phyloP scores from a whole-genome alignment of 345 rosid species.

The Populus tremula region DNA sequence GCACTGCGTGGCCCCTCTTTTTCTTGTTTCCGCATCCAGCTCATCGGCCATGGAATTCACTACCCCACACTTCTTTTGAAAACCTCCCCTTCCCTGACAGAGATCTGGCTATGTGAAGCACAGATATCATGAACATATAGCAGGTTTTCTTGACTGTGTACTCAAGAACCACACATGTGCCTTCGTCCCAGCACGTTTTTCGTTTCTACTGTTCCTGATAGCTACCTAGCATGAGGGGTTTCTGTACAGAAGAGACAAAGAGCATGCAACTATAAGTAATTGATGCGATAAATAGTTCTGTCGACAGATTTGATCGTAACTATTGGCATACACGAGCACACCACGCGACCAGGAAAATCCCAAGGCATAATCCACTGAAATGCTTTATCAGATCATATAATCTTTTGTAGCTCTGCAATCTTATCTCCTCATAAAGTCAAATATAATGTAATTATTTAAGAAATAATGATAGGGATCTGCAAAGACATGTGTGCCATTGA shows the following conservation, averaged over 20 bases:
- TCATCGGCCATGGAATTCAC: constrained; percentile 17
- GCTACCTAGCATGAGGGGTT: neutral
- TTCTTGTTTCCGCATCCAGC: constrained; percentile 32
- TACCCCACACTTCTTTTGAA: neutral
- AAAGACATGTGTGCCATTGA: neutral
- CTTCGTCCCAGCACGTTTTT: too few relatives aligned
- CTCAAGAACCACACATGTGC: neutral
- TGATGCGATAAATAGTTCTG: neutral
- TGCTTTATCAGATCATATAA: neutral
- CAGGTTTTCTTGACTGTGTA: neutral
- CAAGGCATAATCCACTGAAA: neutral
- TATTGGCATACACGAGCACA: constrained; percentile 1
- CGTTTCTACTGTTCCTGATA: neutral
- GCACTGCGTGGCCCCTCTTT: constrained; percentile 15
- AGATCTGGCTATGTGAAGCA: neutral
- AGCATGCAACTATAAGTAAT: neutral
- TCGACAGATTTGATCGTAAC: neutral
- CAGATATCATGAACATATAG: neutral
- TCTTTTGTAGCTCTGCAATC: neutral
- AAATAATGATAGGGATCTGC: neutral
- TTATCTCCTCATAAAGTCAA: neutral
- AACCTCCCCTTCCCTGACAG: neutral
- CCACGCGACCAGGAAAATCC: neutral
- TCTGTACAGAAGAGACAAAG: neutral
- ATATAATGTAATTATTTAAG: neutral